Conservation (phyloP, 352 stramenopile genomes). For the Globisporangium splendens region DNA sequence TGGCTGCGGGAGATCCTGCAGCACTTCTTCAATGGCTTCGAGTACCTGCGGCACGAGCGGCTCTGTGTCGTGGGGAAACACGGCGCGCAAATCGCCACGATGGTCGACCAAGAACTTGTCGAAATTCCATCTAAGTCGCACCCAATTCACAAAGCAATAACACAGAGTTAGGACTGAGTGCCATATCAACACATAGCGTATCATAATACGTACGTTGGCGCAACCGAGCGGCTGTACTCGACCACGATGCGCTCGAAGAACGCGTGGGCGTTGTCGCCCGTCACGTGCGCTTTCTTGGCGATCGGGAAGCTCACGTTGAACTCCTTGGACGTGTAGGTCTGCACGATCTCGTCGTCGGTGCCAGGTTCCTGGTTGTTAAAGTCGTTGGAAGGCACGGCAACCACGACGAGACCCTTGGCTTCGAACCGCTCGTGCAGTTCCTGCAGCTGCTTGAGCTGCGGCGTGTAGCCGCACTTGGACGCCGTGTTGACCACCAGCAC, state of each 20-base stretch:
- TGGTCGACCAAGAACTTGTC: slow-evolving; percentile 80
- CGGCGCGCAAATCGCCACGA: slow-evolving; percentile 50
- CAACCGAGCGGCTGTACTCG: slow-evolving; percentile 62
- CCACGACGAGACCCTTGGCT: slow-evolving; percentile 39
- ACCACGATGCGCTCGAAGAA: slow-evolving; percentile 65
- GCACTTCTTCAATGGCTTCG: slow-evolving; percentile 58
- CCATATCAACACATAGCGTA: too few relatives aligned
- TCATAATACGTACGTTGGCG: slow-evolving; percentile 37
- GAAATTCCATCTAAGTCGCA: slow-evolving; percentile 59
- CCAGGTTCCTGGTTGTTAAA: slow-evolving; percentile 57
- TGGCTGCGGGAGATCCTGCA: slow-evolving; percentile 33
- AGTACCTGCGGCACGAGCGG: slow-evolving; percentile 54
- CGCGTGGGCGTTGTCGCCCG: slow-evolving; percentile 41
- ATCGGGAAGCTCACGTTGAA: slow-evolving; percentile 56
- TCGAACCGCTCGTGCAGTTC: slow-evolving; percentile 44
- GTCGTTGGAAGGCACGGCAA: slow-evolving; percentile 69
- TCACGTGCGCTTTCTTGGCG: slow-evolving; percentile 42
- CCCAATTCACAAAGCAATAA: neutral
- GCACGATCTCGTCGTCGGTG: slow-evolving; percentile 35
- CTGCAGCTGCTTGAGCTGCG: slow-evolving; percentile 53
- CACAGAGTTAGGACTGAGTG: neutral
- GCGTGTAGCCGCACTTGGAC: slow-evolving; percentile 47
- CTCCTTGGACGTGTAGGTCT: slow-evolving; percentile 29
- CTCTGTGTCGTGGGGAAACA: slow-evolving; percentile 77
- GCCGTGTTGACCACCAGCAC: slow-evolving; percentile 72